phyloP scores from a whole-genome alignment of 805 yeast species.

The Kuraishia piskuri region DNA sequence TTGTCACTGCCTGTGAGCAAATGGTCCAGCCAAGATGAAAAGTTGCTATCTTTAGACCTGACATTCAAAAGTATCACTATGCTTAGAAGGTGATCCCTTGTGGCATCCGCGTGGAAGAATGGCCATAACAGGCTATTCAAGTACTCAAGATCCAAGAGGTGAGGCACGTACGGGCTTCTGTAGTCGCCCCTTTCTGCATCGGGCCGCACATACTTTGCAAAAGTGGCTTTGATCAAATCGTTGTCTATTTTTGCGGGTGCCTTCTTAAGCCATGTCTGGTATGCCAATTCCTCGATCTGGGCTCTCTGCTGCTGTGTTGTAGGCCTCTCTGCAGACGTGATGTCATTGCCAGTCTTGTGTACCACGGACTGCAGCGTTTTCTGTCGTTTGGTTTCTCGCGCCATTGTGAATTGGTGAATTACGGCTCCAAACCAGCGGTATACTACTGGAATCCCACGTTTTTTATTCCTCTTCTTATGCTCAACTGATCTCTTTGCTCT shows the following conservation, averaged over 20 bases:
- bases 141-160: conserved; percentile 6
- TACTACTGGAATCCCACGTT: too few species aligned
- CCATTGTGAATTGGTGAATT: not conserved
- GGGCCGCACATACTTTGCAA: conserved; percentile 8
- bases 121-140: conserved; percentile 31
- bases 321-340: not conserved
- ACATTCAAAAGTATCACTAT: conserved; percentile 14
- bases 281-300: not conserved
- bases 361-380: not conserved
- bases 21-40: conserved; percentile 4
- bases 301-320: not conserved
- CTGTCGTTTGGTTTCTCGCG: not conserved
- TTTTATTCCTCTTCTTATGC: too few species aligned
- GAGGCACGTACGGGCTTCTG: not conserved
- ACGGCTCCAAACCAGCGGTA: too few species aligned
- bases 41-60: not conserved
- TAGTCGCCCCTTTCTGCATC: too few species aligned
- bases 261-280: not conserved
- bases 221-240: not conserved
- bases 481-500: too few species aligned
- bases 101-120: conserved; percentile 27
- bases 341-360: not conserved
- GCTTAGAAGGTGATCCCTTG: conserved; percentile 30
- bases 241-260: not conserved
- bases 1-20: conserved; percentile 12